Percentiles rank a stretch among this genome's conserved stretches.
Conservation (phyloP, 2,329 filamentous ascomycete species). For the Fusarium sp. region DNA sequence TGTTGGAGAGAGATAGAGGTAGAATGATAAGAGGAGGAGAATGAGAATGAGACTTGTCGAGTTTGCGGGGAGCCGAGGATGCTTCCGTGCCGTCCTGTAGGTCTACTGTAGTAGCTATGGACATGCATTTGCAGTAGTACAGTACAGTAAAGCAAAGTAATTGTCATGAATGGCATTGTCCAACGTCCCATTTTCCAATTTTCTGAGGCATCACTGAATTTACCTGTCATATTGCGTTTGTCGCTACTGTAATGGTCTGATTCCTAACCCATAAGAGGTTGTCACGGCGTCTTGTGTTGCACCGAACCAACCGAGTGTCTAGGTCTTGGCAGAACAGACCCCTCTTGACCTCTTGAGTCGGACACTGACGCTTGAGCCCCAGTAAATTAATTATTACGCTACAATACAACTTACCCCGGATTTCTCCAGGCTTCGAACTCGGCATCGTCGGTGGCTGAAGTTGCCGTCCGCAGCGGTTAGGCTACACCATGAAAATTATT, state of each 20-base stretch:
- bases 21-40: background rate
- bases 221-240: slow-evolving; percentile 28
- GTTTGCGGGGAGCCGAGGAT: slow-evolving; percentile 16
- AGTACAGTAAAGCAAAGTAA: background rate
- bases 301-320: slow-evolving; percentile 8
- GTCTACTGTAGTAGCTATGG: background rate
- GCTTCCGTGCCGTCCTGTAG: slow-evolving; percentile 21
- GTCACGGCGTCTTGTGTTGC: slow-evolving; percentile 23
- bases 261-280: slow-evolving; percentile 10
- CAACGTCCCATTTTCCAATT: slow-evolving; percentile 5
- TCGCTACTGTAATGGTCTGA: slow-evolving; percentile 5
- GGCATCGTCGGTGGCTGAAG: slow-evolving; percentile 19
- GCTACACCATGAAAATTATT: slow-evolving; percentile 13
- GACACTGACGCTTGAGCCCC: background rate
- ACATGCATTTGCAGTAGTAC: background rate
- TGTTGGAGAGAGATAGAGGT: slow-evolving; percentile 4
- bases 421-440: slow-evolving; percentile 28
- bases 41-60: slow-evolving; percentile 9
- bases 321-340: slow-evolving; percentile 5
- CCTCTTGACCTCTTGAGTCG: background rate
- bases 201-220: slow-evolving; percentile 9
- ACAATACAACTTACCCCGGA: slow-evolving; percentile 23
- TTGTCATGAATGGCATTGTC: slow-evolving; percentile 7
- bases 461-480: slow-evolving; percentile 5
- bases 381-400: slow-evolving; percentile 9